Conservation (phyloP, 805 yeast species). For the Candida tibetensis region DNA sequence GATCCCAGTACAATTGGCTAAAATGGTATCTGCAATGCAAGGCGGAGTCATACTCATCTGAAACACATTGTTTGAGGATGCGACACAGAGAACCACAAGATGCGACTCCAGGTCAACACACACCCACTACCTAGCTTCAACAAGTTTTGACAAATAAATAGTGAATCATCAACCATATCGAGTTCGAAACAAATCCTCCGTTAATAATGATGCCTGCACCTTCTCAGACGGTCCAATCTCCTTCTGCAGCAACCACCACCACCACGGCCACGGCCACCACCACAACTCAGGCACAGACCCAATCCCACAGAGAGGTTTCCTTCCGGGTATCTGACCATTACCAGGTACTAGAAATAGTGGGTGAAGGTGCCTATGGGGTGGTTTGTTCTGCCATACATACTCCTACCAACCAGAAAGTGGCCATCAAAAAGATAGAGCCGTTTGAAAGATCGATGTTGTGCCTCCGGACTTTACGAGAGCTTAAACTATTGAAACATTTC, state of each 20-base stretch:
- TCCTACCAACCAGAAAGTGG: conserved; percentile 86
- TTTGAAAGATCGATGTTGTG: conserved; percentile 88
- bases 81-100: conserved; percentile 1
- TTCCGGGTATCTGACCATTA: conserved; percentile 88
- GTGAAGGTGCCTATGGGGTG: conserved; percentile 96
- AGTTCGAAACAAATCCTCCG: too few relatives aligned
- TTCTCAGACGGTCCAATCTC: background rate
- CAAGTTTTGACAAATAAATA: too few relatives aligned
- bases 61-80: conserved; percentile 2
- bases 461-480: conserved; percentile 82
- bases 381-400: conserved; percentile 87
- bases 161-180: too few relatives aligned
- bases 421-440: conserved; percentile 91
- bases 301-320: conserved; percentile 30
- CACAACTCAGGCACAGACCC: conserved; percentile 5
- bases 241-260: background rate
- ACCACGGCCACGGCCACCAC: background rate
- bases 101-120: too few relatives aligned
- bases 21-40: too few relatives aligned
- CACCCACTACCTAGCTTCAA: too few relatives aligned
- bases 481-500: conserved; percentile 84
- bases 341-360: conserved; percentile 79
- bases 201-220: conserved; percentile 1
- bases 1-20: too few relatives aligned
- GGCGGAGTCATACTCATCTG: conserved; percentile 2